phyloP scores from a whole-genome alignment of 768 basidiomycete species.

The Mycena capillaripes region DNA sequence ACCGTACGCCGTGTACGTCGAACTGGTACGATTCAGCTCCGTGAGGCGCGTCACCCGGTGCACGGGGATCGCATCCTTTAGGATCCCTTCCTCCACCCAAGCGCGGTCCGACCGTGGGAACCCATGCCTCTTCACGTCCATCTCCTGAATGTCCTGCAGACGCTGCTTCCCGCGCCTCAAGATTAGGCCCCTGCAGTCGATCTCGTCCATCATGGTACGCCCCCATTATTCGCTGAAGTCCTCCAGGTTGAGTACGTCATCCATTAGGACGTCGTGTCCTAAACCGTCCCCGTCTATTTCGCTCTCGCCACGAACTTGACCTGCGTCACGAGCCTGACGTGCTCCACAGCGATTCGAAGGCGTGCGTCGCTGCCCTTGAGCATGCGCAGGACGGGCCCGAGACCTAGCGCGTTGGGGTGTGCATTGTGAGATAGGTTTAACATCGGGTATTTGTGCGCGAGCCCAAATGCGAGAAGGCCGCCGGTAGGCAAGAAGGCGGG shows the following conservation, averaged over 20 bases:
- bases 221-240: background rate
- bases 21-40: background rate
- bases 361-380: slow-evolving; percentile 26
- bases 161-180: background rate
- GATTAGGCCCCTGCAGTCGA: background rate
- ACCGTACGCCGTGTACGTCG: slow-evolving; percentile 4
- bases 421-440: background rate
- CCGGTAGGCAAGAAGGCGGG: slow-evolving; percentile 6
- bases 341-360: background rate
- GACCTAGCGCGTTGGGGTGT: background rate
- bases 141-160: background rate
- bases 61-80: background rate
- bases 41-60: slow-evolving; percentile 8
- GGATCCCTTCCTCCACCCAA: background rate
- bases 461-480: slow-evolving; percentile 20
- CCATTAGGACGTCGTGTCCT: background rate
- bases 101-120: background rate
- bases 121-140: background rate
- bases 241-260: background rate
- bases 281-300: background rate
- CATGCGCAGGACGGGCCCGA: slow-evolving; percentile 2
- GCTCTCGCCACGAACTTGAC: background rate
- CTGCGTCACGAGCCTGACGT: slow-evolving; percentile 12
- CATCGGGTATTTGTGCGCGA: slow-evolving; percentile 30
- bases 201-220: background rate